Base-by-base conservation (phyloP, 768 basidiomycete species). In the Hortiboletus campestris region DNA sequence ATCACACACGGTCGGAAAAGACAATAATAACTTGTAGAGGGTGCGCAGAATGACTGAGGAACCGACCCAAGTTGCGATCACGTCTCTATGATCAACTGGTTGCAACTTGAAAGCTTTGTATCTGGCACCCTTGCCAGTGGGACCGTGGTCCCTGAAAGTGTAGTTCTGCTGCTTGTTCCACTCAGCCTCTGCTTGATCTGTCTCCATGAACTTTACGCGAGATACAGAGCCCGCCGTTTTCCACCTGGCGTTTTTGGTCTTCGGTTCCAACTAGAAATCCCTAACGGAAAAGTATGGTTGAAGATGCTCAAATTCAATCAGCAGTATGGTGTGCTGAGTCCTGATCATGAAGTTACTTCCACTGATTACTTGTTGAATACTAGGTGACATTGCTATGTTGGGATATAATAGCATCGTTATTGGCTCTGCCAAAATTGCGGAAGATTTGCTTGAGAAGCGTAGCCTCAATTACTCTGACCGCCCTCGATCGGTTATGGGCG, bases 401-500 rank as follows among this genome's bases (percentile, higher is more conserved):
- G 58, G 60, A 41, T 54, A 77, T 56, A 74, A 76, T 7, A 66
- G 80, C 39, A 66, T 80, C 19, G 52, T 80, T 36, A 61, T 82
- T 7, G 79, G 78, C 50, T 75, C 79, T 16, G 71, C 74, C 7
- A 62, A 69, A 38, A 74, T 73, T 6, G 72, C 76, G 9, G 60
- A 64, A 17, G 80, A 82, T 20, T 67, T 81, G 5, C 71, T 82
- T 6, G 78, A 82, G 57, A 81, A 75, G 52, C 72, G 77, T 31
- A 68, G 76, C 22, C 56, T 59, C 32, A 76, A 74, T 14, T 83
- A 78, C 56, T 76, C 79, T 9, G 64, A 66, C 28, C 63, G 61
- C 12, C 64, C 63, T 29, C 61, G 47, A n/a, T 64, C 63, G 1
- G 43, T 62, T 4, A 64, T 64, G 63, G n/a, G 45, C 25, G 64